Evolutionary conservation across 164 flowering plant species (phyloP).

Genomic region (Annona squamosa): DNA sequence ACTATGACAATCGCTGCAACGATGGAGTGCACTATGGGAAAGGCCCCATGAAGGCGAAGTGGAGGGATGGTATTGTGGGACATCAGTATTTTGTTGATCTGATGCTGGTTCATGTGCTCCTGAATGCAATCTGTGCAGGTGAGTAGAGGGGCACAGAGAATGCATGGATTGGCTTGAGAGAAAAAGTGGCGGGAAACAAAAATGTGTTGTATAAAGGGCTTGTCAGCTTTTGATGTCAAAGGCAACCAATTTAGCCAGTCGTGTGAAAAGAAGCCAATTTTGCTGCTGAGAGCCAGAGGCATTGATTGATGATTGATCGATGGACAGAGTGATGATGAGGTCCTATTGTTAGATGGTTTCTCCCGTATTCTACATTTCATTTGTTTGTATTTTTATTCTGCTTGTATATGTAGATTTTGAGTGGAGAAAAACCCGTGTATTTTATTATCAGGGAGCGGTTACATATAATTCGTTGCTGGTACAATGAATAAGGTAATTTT

Average conservation of each 20-base stretch:
- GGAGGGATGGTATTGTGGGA: conserved; percentile 92
- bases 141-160: conserved; percentile 8
- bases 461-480: too few species aligned
- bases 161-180: background rate
- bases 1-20: conserved; percentile 76
- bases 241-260: too few species aligned
- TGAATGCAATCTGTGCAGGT: conserved; percentile 54
- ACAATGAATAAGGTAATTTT: too few species aligned
- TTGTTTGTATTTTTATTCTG: background rate
- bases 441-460: too few species aligned
- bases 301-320: too few species aligned
- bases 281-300: background rate
- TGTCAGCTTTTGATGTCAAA: too few species aligned
- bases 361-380: background rate
- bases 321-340: background rate
- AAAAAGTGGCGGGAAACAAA: too few species aligned
- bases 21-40: conserved; percentile 99
- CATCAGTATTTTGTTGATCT: conserved; percentile 94
- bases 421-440: background rate
- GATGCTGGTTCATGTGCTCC: conserved; percentile 77
- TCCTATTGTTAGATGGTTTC: background rate
- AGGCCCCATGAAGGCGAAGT: conserved; percentile 61
- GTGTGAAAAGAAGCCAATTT: background rate
- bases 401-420: background rate
- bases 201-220: too few species aligned